Evolutionary conservation across 1,284 basidiomycete genomes (phyloP).

Genomic region (Salmacisia buchloeana): DNA sequence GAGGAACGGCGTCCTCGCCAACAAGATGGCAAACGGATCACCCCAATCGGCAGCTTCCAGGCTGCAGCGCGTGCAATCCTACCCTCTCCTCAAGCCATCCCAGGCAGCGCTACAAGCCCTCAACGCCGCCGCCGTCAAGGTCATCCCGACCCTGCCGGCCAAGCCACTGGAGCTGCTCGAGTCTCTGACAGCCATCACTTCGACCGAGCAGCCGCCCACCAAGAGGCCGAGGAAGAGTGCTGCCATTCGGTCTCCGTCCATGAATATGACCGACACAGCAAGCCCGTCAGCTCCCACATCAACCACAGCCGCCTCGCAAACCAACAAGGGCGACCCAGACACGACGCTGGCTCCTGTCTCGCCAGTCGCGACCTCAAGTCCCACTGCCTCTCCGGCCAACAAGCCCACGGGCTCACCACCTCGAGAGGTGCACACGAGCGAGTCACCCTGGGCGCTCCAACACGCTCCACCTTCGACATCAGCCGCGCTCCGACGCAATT

Average conservation of each 20-base stretch:
- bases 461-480: neutral
- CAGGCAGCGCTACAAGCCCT: conserved; percentile 3
- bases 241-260: too few species aligned
- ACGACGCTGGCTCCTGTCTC: too few species aligned
- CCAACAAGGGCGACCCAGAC: too few species aligned
- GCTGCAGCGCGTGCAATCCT: neutral
- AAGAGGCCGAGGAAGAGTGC: neutral
- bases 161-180: too few species aligned
- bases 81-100: conserved; percentile 5
- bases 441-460: neutral
- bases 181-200: neutral
- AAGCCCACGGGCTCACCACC: neutral
- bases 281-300: too few species aligned
- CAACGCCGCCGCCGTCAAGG: conserved; percentile 1
- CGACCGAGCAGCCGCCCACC: neutral
- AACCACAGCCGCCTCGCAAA: too few species aligned
- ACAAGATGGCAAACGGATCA: too few species aligned
- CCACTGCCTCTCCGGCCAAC: too few species aligned
- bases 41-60: neutral
- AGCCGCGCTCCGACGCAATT: conserved; percentile 18
- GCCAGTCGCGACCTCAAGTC: too few species aligned
- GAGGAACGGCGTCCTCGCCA: too few species aligned
- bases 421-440: neutral
- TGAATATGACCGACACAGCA: too few species aligned
- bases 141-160: conserved; percentile 1